A percentile compares a stretch with the other conserved stretches of the same genome.
phyloP scores from a whole-genome alignment of 2,329 filamentous ascomycete genomes.

The Aspergillus arachidicola region DNA sequence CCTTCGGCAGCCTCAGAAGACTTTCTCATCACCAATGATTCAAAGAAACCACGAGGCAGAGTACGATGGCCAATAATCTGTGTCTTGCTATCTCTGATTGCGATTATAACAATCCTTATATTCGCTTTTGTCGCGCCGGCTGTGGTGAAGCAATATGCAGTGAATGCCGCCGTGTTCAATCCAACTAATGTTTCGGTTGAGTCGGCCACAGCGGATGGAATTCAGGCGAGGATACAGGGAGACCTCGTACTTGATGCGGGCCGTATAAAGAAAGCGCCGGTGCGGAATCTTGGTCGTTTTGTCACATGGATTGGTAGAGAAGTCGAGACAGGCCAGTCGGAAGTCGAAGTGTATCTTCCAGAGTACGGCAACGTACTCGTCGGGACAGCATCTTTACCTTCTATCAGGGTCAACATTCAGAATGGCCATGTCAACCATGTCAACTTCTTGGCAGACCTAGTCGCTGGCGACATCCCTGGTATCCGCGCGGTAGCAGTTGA shows the following conservation, averaged over 20 bases:
- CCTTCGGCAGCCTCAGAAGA: conserved; percentile 26
- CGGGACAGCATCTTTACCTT: conserved; percentile 75
- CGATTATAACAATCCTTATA: conserved; percentile 70
- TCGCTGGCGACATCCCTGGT: conserved; percentile 74
- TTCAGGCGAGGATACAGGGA: conserved; percentile 78
- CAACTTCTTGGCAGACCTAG: conserved; percentile 76
- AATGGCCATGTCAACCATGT: conserved; percentile 77
- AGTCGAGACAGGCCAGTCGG: conserved; percentile 72
- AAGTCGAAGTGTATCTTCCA: conserved; percentile 76
- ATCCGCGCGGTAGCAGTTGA: conserved; percentile 82
- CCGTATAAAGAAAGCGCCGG: conserved; percentile 69
- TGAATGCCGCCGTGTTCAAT: conserved; percentile 78
- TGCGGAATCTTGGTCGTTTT: conserved; percentile 74
- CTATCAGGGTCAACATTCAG: conserved; percentile 72
- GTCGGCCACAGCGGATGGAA: conserved; percentile 76
- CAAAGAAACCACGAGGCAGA: conserved; percentile 25
- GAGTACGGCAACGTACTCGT: conserved; percentile 78
- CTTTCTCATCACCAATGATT: conserved; percentile 17
- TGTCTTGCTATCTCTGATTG: conserved; percentile 58
- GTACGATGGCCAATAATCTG: conserved; percentile 79
- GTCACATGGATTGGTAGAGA: conserved; percentile 79
- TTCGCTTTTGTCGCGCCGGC: conserved; percentile 81
- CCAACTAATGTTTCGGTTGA: conserved; percentile 84
- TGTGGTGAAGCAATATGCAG: conserved; percentile 80
- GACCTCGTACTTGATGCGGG: conserved; percentile 79